Conservation (phyloP, 805 yeast genomes). For the Wickerhamiella cacticola region DNA sequence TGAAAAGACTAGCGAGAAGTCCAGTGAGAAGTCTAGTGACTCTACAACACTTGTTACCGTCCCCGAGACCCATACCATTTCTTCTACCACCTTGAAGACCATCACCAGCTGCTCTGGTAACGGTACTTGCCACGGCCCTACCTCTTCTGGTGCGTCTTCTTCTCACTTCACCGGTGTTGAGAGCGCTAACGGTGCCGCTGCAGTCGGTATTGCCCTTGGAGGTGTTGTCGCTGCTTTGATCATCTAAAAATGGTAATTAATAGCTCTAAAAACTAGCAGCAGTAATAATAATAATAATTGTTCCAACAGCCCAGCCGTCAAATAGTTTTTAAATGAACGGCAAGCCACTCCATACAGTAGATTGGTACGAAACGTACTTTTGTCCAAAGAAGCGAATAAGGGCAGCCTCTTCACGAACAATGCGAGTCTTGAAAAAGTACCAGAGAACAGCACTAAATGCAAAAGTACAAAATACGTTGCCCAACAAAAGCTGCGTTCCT, state of each 20-base stretch:
- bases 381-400: conserved; percentile 60
- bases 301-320: not conserved
- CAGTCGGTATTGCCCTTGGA: conserved; percentile 2
- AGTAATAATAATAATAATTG: not conserved
- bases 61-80: not conserved
- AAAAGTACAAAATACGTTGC: conserved; percentile 49
- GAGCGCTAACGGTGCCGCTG: conserved; percentile 7
- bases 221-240: conserved; percentile 5
- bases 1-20: not conserved
- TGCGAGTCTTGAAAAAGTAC: conserved; percentile 57
- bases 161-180: not conserved
- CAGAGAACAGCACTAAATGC: conserved; percentile 49
- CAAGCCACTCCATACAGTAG: conserved; percentile 43
- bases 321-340: conserved; percentile 40
- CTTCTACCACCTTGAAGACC: conserved; percentile 1
- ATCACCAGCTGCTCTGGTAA: conserved; percentile 8
- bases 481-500: conserved; percentile 63
- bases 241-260: not conserved
- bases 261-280: not conserved
- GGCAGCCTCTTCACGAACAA: conserved; percentile 53
- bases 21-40: not conserved
- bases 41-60: not conserved
- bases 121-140: not conserved
- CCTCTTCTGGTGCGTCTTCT: not conserved
- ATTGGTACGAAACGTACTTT: conserved; percentile 45